A percentile compares a stretch with the other conserved stretches of the same genome.
phyloP scores from a whole-genome alignment of 2,329 filamentous ascomycete species.

The Arthrobotrys entomopaga region DNA sequence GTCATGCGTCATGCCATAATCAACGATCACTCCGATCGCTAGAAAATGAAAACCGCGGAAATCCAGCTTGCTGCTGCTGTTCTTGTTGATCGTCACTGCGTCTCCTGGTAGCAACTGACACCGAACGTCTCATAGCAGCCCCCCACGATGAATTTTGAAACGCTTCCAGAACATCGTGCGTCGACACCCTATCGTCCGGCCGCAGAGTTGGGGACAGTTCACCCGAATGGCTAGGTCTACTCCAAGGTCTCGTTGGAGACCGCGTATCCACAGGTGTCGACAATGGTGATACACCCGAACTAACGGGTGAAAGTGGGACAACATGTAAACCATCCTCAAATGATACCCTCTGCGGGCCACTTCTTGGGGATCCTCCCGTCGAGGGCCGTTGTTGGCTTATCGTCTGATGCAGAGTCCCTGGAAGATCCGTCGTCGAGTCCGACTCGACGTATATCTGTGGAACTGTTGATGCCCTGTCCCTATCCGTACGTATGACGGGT shows the following conservation, averaged over 20 bases:
- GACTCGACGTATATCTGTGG: slow-evolving; percentile 54
- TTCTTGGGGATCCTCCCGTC: slow-evolving; percentile 32
- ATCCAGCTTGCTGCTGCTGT: slow-evolving; percentile 30
- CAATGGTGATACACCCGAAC: slow-evolving; percentile 55
- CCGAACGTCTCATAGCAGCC: slow-evolving; percentile 53
- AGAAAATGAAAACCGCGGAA: slow-evolving; percentile 49
- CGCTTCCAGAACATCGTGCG: slow-evolving; percentile 57
- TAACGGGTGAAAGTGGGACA: slow-evolving; percentile 42
- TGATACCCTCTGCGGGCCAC: slow-evolving; percentile 25
- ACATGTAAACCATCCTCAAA: slow-evolving; percentile 41
- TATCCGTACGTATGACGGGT: slow-evolving; percentile 50
- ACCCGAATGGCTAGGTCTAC: slow-evolving; percentile 32
- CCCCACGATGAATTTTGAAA: slow-evolving; percentile 56
- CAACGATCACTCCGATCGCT: slow-evolving; percentile 47
- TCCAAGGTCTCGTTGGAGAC: slow-evolving; percentile 33
- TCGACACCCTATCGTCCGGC: slow-evolving; percentile 53
- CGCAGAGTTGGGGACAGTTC: slow-evolving; percentile 37
- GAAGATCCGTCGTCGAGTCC: slow-evolving; percentile 48
- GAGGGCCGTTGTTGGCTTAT: slow-evolving; percentile 18
- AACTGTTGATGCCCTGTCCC: slow-evolving; percentile 40
- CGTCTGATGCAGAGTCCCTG: slow-evolving; percentile 9
- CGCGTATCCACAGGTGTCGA: slow-evolving; percentile 52
- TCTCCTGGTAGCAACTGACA: slow-evolving; percentile 38
- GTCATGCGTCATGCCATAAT: slow-evolving; percentile 17
- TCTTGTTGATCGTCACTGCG: slow-evolving; percentile 28